Percentiles rank a stretch among this genome's conserved stretches.
phyloP scores from a whole-genome alignment of 345 rosid genomes.

The Salix purpurea region DNA sequence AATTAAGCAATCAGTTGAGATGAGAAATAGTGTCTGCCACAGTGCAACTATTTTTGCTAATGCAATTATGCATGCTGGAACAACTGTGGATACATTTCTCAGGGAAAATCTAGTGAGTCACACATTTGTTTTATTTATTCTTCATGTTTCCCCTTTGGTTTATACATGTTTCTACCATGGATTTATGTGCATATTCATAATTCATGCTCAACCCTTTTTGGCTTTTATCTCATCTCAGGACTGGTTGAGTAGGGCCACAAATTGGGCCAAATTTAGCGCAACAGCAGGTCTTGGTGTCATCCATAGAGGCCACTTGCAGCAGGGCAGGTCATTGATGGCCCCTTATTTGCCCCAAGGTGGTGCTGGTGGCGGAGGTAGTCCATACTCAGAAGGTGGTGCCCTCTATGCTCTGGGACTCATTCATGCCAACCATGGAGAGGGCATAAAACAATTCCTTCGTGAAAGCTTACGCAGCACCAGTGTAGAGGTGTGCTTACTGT shows the following conservation, averaged over 20 bases:
- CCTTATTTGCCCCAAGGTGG: conserved; percentile 99
- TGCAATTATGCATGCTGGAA: conserved; percentile 99
- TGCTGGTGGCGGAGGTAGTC: conserved; percentile 94
- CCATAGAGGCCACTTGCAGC: conserved; percentile 94
- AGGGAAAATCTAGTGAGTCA: conserved; percentile 86
- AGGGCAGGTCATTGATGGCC: conserved; percentile 96
- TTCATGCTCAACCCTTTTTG: conserved; percentile 6
- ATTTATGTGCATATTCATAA: background rate
- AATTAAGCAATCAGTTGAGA: conserved; percentile 96
- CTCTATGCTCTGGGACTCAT: conserved; percentile 96
- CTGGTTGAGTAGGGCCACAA: conserved; percentile 99
- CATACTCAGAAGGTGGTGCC: conserved; percentile 98
- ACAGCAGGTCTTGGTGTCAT: conserved; percentile 99
- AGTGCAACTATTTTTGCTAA: conserved; percentile 98
- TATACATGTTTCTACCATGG: background rate
- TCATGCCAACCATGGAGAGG: conserved; percentile 99
- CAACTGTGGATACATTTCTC: conserved; percentile 96
- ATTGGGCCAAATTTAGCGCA: conserved; percentile 99
- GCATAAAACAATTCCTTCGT: conserved; percentile 90
- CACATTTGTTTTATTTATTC: background rate
- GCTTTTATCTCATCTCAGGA: conserved; percentile 49
- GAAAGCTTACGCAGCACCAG: conserved; percentile 83
- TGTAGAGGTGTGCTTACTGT: conserved; percentile 64
- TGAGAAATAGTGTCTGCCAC: conserved; percentile 98
- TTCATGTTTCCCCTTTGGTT: background rate